These are phyloP conservation scores for Cryptococcus sp. DNA, from an alignment of 1,284 basidiomycete species.

Conservation along the genomic window DNA sequence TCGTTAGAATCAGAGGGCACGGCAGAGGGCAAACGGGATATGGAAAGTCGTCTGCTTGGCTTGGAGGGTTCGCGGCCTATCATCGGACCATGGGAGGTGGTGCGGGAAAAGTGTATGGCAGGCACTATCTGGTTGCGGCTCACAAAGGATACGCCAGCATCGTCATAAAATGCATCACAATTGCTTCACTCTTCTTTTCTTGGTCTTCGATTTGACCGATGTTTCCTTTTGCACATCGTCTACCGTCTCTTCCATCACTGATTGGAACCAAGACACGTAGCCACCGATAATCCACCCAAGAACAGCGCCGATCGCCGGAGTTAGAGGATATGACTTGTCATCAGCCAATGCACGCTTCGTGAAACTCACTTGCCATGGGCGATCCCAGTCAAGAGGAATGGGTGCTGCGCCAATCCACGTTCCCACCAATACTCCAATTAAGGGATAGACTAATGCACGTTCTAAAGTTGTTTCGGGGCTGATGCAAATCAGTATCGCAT, in stretches of 20 bases:
- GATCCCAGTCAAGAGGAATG: conserved; percentile 89
- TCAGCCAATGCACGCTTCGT: background rate
- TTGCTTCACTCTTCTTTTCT: conserved; percentile 14
- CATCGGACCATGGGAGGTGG: conserved; percentile 49
- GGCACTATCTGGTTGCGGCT: conserved; percentile 49
- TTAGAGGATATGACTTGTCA: conserved; percentile 69
- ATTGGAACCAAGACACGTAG: conserved; percentile 60
- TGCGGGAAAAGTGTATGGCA: conserved; percentile 48
- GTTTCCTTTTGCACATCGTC: conserved; percentile 46
- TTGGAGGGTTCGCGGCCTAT: conserved; percentile 24
- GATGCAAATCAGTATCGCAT: conserved; percentile 4
- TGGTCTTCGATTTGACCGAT: conserved; percentile 14
- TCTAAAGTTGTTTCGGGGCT: conserved; percentile 71
- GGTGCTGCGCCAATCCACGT: conserved; percentile 78
- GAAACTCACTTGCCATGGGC: conserved; percentile 82
- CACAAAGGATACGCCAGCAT: background rate
- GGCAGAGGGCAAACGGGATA: conserved; percentile 44
- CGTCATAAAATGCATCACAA: conserved; percentile 2
- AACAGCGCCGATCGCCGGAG: conserved; percentile 59
- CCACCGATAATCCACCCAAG: conserved; percentile 68
- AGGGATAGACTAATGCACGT: conserved; percentile 74
- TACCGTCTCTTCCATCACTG: conserved; percentile 45
- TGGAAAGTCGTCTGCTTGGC: conserved; percentile 40
- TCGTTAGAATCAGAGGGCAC: conserved; percentile 53
- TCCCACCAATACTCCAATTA: conserved; percentile 69